A percentile compares a stretch with the other conserved stretches of the same genome.
Evolutionary conservation across 2,329 filamentous ascomycete species (phyloP).

Genomic region (Stachybotrys chlorohalonatus): DNA sequence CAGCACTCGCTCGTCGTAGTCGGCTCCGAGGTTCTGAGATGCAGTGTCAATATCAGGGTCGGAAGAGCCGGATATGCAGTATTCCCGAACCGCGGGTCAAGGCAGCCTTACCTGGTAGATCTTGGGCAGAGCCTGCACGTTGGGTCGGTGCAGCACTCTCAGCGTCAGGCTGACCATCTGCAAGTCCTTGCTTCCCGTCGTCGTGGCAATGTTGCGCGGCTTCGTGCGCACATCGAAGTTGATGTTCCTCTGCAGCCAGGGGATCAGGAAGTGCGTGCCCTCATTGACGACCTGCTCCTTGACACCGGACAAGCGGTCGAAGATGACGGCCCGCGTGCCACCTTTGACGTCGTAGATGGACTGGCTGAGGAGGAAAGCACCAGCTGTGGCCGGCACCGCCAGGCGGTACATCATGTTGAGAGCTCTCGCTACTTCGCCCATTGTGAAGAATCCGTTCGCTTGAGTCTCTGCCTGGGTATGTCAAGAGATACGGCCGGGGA

Average conservation of each 20-base stretch:
- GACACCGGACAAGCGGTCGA: slow-evolving; percentile 86
- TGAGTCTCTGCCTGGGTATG: background rate
- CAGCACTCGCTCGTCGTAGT: slow-evolving; percentile 97
- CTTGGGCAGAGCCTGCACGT: slow-evolving; percentile 85
- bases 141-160: slow-evolving; percentile 87
- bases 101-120: slow-evolving; percentile 77
- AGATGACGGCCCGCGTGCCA: slow-evolving; percentile 92
- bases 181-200: slow-evolving; percentile 95
- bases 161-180: slow-evolving; percentile 99
- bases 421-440: slow-evolving; percentile 47
- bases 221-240: slow-evolving; percentile 96
- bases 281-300: slow-evolving; percentile 90
- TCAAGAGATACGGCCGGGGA: slow-evolving; percentile 1
- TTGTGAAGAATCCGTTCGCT: slow-evolving; percentile 15
- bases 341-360: slow-evolving; percentile 97
- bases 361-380: slow-evolving; percentile 58
- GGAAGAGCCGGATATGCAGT: background rate
- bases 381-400: slow-evolving; percentile 66
- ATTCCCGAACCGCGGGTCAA: background rate
- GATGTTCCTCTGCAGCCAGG: slow-evolving; percentile 92
- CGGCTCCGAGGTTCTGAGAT: slow-evolving; percentile 79
- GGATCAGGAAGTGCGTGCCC: slow-evolving; percentile 92
- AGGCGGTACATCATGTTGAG: slow-evolving; percentile 56
- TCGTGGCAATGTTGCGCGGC: slow-evolving; percentile 94
- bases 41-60: background rate